Base-by-base conservation (phyloP, 768 basidiomycete species). In the Lepiota subincarnata region DNA sequence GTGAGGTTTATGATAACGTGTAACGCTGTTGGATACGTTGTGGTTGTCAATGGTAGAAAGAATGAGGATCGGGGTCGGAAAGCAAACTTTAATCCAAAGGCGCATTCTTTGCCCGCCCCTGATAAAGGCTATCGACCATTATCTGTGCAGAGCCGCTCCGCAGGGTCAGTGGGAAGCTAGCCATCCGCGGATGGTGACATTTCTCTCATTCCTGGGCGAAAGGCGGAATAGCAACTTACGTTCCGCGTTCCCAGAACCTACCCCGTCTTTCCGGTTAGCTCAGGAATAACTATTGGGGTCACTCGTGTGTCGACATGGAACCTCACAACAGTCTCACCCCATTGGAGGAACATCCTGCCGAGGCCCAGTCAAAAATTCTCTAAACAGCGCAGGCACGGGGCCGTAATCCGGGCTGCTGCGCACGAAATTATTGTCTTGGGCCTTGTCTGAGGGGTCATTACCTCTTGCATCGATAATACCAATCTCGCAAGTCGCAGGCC, bases 21-120 rank as follows among this genome's bases (percentile, higher is more conserved):
- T 66, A 95, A 94, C 1, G 78, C 84, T 86, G 41, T 36, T 13
- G 20, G n/a, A 12, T 36, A 8, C 13, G 16, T 22, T 53, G 6
- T n/a, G 8, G 40, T 19, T 3, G 16, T 48, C 56, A 77, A 58
- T 24, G 35, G 31, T 14, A 16, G 24, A 20, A 36, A 77, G 22
- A 73, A 18, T 36, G 28, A 35, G 18, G 28, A 41, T 14, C 46
- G 48, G 26, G 22, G 48, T 45, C 42, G 46, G 35, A 39, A 4
- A 45, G 71, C 81, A 36, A 51, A 88, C 87, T 70, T 61, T 89
- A 81, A 71, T 94, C 90, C 64, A 92, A 94, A 19, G 92, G 92
- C 8, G 90, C 87, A 6, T 80, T 77, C 47, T 80, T 79, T 3
- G 75, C 73, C 13, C 75, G 73, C 11, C 70, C 71, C n/a, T 57